Evolutionary conservation across 139 green algal genomes (phyloP), one percentile per base, ranked within the genome.

Genomic region (Chlorella sp.): DNA sequence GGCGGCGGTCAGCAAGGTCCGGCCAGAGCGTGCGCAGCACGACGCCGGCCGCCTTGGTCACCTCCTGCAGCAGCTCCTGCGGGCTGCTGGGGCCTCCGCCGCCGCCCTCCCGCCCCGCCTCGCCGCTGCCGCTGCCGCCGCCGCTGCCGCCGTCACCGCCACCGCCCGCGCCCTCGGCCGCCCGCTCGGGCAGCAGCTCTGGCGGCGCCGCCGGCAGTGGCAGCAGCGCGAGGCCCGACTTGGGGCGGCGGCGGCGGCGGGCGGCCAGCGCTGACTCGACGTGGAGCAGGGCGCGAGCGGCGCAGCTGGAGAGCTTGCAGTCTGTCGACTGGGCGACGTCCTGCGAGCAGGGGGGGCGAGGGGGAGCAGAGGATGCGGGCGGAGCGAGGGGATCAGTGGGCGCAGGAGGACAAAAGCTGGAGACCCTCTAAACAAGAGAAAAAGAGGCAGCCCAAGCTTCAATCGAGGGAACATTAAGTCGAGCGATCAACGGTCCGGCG

Each of bases 221-320:
- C 59, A 45, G 40, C 31, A 64, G 42, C 21, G 15, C 42, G 1
- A 77, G 41, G 1, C 55, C 63, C 17, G 65, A n/a, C n/a, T n/a
- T n/a, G n/a, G n/a, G n/a, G n/a, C n/a, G n/a, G n/a, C n/a, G n/a
- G n/a, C n/a, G 55, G 25, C 70, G 55, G 31, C 81, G 70, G 19
- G 56, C 62, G 31, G 76, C 71, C 6, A 61, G 60, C 6, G 77
- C 78, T 2, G 79, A 85, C 29, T 89, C 82, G 48, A 93, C 46
- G 73, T 95, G 81, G 31, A 93, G 82, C 77, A 95, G 76, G 6
- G 90, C 89, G 0, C 78, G 73, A 2, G 79, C 77, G 8, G 91
- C 90, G 79, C 90, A 83, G 40, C 76, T 87, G 45, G 87, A 86
- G 38, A 95, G 76, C 48, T 87, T 82, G 60, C 88, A 89, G 79